Base-by-base conservation (phyloP, 331 rosid species). In the Phaseolus coccineus region DNA sequence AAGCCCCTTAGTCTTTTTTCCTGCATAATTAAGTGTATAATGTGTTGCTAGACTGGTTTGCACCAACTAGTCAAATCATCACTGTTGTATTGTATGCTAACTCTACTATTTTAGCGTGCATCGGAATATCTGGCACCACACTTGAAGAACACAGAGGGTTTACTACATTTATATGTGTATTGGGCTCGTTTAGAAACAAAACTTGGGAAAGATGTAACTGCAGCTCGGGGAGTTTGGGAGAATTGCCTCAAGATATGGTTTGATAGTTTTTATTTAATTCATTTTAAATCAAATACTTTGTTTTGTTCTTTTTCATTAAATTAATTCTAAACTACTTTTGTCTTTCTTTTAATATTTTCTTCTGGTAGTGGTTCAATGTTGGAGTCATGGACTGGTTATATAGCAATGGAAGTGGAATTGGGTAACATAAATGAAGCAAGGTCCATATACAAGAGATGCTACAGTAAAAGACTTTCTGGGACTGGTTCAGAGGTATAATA, bases 171-270 rank as follows among this genome's bases (percentile, higher is more conserved):
- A 59, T 85, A 91, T 88, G 87, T 89, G 71, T 95, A 95, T 84
- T 93, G 99, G 99, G 99, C 98, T 52, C 93, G 66, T 82, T 85
- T 95, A 48, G 99, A 95, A 90, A 69, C 83, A 74, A 87, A 72
- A 63, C 73, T 89, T 56, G 96, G 87, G 50, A 88, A 90, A 42
- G 94, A 93, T 85, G 28, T 87, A 78, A 78, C 61, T 77, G 93
- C 88, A 59, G 98, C 99, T 73, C 93, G 98, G 81, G 96, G 94
- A 85, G 96, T 91, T 69, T 93, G 97, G 97, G 98, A 95, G 79
- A 89, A 78, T 82, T 84, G 89, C 79, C 93, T 95, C 47, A 95
- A 91, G 88, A 93, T 80, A 80, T 84, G 97, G 98, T 94, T 56
- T 78, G 92, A 76, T 74, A 28, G 56, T 64, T 64, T 74, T 63